Percentiles rank a stretch among this genome's conserved stretches.
These are phyloP conservation scores for Aspergillus sp. DNA, from an alignment of 2,329 filamentous ascomycete genomes.

Conservation along the genomic window DNA sequence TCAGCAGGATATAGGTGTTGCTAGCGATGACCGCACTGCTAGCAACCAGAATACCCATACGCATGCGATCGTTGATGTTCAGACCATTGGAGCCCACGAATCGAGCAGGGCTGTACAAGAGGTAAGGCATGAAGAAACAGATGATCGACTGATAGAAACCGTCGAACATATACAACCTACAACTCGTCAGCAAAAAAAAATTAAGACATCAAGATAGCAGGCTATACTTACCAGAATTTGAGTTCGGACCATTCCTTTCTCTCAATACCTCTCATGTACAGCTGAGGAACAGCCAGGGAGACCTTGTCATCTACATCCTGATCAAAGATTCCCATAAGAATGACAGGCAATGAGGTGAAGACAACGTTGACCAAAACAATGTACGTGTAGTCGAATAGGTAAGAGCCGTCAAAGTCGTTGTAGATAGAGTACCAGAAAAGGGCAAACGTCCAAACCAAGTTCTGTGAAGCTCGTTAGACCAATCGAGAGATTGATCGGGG, in stretches of 20 bases:
- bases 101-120: conserved; percentile 68
- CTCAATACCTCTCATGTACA: conserved; percentile 94
- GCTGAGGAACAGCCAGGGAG: conserved; percentile 88
- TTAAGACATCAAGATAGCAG: background rate
- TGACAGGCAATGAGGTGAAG: conserved; percentile 92
- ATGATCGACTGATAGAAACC: conserved; percentile 93
- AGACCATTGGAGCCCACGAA: conserved; percentile 71
- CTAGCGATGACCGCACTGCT: conserved; percentile 82
- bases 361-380: conserved; percentile 95
- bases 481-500: background rate
- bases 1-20: conserved; percentile 92
- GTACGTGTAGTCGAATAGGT: conserved; percentile 96
- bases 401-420: conserved; percentile 93
- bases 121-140: conserved; percentile 88
- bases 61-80: conserved; percentile 73
- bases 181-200: conserved; percentile 25
- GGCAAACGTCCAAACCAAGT: conserved; percentile 94
- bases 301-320: conserved; percentile 95
- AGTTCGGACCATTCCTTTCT: conserved; percentile 91
- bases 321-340: conserved; percentile 93
- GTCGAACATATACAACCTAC: conserved; percentile 88
- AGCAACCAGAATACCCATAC: conserved; percentile 84
- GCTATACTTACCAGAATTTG: conserved; percentile 82
- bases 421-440: conserved; percentile 98
- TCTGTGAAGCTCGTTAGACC: conserved; percentile 49